Conservation (phyloP, 179 eudicot genomes). For the Vitellaria paradoxa region DNA sequence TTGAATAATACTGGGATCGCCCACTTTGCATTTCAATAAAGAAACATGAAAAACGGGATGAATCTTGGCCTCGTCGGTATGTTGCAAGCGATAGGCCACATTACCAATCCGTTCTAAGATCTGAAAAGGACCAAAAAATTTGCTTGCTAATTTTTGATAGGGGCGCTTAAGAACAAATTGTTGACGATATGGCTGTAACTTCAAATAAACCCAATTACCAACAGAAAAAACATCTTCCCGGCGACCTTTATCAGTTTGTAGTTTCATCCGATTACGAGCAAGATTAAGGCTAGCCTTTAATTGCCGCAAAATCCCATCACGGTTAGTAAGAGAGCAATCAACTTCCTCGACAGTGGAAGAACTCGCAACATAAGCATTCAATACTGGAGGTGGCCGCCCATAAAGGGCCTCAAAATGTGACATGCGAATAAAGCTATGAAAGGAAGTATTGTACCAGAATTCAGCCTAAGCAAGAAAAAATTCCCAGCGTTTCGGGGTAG, state of each 20-base stretch:
- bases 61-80: not conserved
- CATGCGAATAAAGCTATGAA: not conserved
- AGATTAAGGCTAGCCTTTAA: not conserved
- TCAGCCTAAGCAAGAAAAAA: not conserved
- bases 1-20: too few species aligned
- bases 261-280: not conserved
- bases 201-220: not conserved
- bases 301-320: not conserved
- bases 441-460: not conserved
- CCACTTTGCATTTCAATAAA: too few species aligned
- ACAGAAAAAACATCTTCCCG: not conserved
- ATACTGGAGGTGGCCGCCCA: not conserved
- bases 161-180: not conserved
- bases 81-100: not conserved
- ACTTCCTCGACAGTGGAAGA: not conserved
- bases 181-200: not conserved
- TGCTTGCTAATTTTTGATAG: not conserved
- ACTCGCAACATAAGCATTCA: not conserved
- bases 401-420: not conserved
- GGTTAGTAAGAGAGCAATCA: too few species aligned
- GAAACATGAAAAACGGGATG: conserved; percentile 5
- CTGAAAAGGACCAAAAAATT: not conserved
- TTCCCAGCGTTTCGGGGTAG: not conserved
- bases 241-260: not conserved
- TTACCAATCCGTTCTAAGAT: not conserved